phyloP scores from a whole-genome alignment of 352 stramenopile genomes.

The Pythium phragmitis region DNA sequence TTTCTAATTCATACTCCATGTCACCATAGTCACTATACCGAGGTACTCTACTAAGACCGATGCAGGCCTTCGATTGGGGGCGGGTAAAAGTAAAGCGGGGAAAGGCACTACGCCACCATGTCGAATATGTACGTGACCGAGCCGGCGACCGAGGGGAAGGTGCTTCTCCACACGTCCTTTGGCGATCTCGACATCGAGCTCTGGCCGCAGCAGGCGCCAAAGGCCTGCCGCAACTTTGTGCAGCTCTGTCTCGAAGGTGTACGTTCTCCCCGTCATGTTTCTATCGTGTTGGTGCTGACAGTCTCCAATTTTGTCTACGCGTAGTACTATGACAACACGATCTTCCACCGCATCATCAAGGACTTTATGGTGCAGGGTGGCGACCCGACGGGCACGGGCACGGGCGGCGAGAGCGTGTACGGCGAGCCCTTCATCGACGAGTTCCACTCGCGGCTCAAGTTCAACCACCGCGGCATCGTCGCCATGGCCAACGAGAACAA shows the following conservation, averaged over 20 bases:
- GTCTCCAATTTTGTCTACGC: neutral
- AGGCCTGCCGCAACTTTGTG: conserved; percentile 93
- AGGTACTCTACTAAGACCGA: conserved; percentile 1
- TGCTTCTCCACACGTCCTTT: conserved; percentile 96
- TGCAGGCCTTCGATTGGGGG: neutral
- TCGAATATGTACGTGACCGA: conserved; percentile 97
- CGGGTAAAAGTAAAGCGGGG: neutral
- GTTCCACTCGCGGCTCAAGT: conserved; percentile 93
- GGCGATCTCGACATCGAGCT: conserved; percentile 97
- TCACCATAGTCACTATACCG: neutral
- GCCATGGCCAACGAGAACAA: conserved; percentile 93
- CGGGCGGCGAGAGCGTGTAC: conserved; percentile 82
- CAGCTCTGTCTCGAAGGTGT: conserved; percentile 89
- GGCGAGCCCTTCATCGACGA: conserved; percentile 87
- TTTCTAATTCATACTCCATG: neutral
- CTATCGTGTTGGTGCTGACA: neutral
- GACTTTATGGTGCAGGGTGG: conserved; percentile 96
- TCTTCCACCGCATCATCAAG: conserved; percentile 95
- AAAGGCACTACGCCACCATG: conserved; percentile 57
- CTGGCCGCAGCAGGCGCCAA: conserved; percentile 96
- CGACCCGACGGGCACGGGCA: conserved; percentile 86
- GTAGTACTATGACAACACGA: conserved; percentile 93
- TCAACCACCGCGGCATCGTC: conserved; percentile 95
- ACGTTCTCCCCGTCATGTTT: neutral
- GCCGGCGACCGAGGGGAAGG: conserved; percentile 93